These are phyloP conservation scores for Ascomycota sp. DNA, from an alignment of 2,329 filamentous ascomycete species.

Conservation along the genomic window DNA sequence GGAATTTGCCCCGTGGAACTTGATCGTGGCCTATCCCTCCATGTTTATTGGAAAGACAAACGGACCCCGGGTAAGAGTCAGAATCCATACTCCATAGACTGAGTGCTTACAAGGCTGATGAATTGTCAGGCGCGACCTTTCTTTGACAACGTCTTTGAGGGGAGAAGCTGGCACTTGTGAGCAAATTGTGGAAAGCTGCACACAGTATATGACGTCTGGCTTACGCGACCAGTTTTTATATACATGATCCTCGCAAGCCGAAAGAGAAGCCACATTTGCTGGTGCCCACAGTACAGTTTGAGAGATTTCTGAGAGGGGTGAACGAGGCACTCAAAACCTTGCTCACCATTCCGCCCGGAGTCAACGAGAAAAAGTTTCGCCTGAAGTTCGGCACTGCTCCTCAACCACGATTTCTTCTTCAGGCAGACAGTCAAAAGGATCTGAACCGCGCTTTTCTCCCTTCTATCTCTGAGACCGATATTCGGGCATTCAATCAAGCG, in stretches of 20 bases:
- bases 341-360: constrained; percentile 34
- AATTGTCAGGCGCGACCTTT: constrained; percentile 17
- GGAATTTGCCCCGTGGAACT: constrained; percentile 26
- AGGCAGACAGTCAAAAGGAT: constrained; percentile 20
- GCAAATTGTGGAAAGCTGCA: constrained; percentile 8
- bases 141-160: constrained; percentile 37
- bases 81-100: background rate
- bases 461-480: constrained; percentile 14
- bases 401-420: constrained; percentile 45
- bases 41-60: constrained; percentile 33
- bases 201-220: background rate
- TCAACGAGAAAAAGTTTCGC: constrained; percentile 30
- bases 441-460: constrained; percentile 12
- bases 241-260: constrained; percentile 27
- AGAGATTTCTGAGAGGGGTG: constrained; percentile 39
- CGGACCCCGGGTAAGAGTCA: constrained; percentile 17
- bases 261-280: constrained; percentile 37
- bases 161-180: constrained; percentile 55
- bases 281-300: constrained; percentile 42
- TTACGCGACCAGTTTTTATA: constrained; percentile 35
- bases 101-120: background rate
- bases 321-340: constrained; percentile 31
- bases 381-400: constrained; percentile 39
- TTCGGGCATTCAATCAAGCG: constrained; percentile 10
- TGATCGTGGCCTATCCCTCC: constrained; percentile 34